These are phyloP conservation scores for Casuarina glauca DNA, from an alignment of 306 rosid species.

Conservation along the genomic window DNA sequence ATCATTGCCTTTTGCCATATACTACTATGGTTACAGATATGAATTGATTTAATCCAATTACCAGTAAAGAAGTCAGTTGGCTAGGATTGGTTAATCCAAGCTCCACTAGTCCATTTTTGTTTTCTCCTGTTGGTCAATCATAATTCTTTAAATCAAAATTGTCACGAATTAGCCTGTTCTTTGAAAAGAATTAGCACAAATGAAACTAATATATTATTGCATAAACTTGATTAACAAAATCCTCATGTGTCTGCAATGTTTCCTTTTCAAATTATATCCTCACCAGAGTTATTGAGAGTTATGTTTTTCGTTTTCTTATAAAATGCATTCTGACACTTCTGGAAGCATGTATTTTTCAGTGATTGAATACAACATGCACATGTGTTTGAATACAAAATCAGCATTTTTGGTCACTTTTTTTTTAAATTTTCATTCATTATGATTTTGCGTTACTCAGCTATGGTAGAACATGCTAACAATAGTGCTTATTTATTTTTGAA, in stretches of 20 bases:
- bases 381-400: conserved; percentile 7
- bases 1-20: conserved; percentile 15
- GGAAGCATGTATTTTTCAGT: neutral
- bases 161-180: neutral
- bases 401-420: conserved; percentile 8
- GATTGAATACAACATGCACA: neutral
- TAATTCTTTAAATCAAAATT: conserved; percentile 3
- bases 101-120: neutral
- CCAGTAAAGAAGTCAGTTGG: conserved; percentile 10
- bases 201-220: neutral
- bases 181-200: neutral
- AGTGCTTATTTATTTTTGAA: conserved; percentile 29
- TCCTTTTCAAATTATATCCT: neutral
- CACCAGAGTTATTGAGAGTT: neutral
- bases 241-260: conserved; percentile 12
- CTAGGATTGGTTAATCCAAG: conserved; percentile 15
- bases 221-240: neutral
- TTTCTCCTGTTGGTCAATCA: conserved; percentile 13
- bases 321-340: conserved; percentile 8
- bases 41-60: neutral
- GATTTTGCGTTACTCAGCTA: conserved; percentile 1
- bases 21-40: neutral
- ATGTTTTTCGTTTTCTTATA: neutral
- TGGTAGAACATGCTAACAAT: neutral
- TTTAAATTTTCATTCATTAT: conserved; percentile 15